These are phyloP conservation scores for Halophytophthora batemanensis DNA, from an alignment of 352 stramenopile genomes.

Conservation along the genomic window DNA sequence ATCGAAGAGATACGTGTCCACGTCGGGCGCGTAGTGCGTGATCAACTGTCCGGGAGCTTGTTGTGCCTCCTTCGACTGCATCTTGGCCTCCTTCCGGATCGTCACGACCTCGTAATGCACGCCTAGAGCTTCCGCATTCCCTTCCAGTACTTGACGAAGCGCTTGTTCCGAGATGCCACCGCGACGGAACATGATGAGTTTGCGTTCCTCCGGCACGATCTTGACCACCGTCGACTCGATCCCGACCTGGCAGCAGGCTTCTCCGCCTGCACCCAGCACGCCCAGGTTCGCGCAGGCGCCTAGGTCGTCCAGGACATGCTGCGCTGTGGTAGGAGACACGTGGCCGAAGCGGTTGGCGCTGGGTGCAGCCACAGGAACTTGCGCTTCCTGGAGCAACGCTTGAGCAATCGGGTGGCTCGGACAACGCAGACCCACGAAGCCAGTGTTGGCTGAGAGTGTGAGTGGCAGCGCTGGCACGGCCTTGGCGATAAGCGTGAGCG, in stretches of 20 bases:
- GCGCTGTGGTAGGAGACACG: constrained; percentile 94
- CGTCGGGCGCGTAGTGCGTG: constrained; percentile 97
- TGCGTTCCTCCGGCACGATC: constrained; percentile 73
- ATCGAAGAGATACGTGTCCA: constrained; percentile 87
- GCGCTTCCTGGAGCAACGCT: constrained; percentile 82
- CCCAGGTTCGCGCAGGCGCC: constrained; percentile 88
- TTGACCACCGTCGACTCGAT: constrained; percentile 95
- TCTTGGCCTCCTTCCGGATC: constrained; percentile 61
- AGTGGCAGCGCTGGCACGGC: constrained; percentile 83
- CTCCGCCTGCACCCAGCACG: constrained; percentile 58
- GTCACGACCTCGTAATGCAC: constrained; percentile 58
- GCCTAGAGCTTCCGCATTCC: constrained; percentile 35
- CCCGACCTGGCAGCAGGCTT: constrained; percentile 79
- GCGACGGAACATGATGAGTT: constrained; percentile 86
- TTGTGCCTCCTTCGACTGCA: constrained; percentile 66
- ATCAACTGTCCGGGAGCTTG: constrained; percentile 95
- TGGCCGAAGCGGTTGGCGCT: constrained; percentile 99
- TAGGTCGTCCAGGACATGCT: constrained; percentile 98
- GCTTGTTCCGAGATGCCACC: constrained; percentile 80
- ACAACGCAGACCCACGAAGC: constrained; percentile 96
- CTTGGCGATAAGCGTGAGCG: constrained; percentile 96
- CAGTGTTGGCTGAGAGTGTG: constrained; percentile 91
- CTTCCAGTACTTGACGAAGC: constrained; percentile 54
- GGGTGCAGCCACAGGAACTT: constrained; percentile 95
- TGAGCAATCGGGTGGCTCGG: constrained; percentile 92